Conservation (phyloP, 306 rosid genomes). For the Gastrolobium villosum region DNA sequence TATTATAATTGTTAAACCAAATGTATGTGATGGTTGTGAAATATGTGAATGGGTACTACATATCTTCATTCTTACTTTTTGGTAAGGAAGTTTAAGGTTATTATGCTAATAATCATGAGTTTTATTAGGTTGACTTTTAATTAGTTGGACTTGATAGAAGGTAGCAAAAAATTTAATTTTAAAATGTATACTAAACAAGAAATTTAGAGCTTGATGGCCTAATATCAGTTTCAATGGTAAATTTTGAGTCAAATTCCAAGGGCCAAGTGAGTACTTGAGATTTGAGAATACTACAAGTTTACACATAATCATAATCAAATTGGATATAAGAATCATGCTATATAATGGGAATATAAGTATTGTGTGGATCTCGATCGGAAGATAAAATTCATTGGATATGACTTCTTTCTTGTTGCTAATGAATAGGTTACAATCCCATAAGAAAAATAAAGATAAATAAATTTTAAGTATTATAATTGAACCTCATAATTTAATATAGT, state of each 20-base stretch:
- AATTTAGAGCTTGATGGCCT: slow-evolving; percentile 10
- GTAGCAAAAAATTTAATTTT: background rate
- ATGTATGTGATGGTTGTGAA: background rate
- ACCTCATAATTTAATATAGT: no score
- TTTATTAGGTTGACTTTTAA: slow-evolving; percentile 1
- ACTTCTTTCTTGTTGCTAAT: no score
- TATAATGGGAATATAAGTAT: no score
- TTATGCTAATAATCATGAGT: background rate
- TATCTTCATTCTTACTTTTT: background rate
- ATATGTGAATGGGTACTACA: background rate
- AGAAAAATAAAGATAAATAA: no score
- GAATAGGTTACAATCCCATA: no score
- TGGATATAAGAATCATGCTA: no score
- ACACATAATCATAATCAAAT: no score
- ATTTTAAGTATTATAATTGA: no score
- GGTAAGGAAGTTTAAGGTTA: background rate
- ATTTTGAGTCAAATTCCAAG: background rate
- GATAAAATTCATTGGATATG: no score
- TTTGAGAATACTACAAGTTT: background rate
- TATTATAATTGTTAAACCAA: background rate
- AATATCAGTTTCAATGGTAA: background rate
- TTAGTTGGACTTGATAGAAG: background rate
- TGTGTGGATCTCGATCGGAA: no score
- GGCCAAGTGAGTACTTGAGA: background rate
- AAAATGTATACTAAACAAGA: background rate